Evolutionary conservation across 352 stramenopile genomes (phyloP).

Genomic region (Phytopythium delawarense): DNA sequence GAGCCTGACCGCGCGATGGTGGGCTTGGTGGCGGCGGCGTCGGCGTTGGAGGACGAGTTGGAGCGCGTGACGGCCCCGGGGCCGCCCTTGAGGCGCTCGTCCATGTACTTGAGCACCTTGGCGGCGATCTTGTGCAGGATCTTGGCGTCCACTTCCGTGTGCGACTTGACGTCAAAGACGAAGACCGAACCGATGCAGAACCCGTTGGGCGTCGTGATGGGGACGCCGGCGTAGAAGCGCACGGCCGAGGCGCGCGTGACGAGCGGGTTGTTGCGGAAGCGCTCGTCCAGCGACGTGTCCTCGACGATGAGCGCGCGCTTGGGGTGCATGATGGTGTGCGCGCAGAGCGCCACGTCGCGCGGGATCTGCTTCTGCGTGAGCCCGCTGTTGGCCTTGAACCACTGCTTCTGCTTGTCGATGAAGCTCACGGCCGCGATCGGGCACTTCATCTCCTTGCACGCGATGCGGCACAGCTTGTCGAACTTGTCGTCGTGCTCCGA

Average conservation of each 20-base stretch:
- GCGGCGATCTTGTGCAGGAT: slow-evolving; percentile 85
- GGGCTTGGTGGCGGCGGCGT: slow-evolving; percentile 7
- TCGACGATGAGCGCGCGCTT: slow-evolving; percentile 78
- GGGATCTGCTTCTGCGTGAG: slow-evolving; percentile 84
- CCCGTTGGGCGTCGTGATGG: slow-evolving; percentile 70
- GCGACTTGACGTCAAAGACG: slow-evolving; percentile 82
- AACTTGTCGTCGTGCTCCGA: slow-evolving; percentile 83
- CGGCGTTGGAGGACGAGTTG: slow-evolving; percentile 13
- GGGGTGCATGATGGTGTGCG: slow-evolving; percentile 85
- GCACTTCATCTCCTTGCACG: slow-evolving; percentile 88
- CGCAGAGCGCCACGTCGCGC: slow-evolving; percentile 76
- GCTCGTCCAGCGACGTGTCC: slow-evolving; percentile 78
- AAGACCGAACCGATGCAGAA: slow-evolving; percentile 85
- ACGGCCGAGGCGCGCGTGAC: slow-evolving; percentile 79
- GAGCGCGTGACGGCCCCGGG: not conserved
- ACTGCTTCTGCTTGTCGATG: slow-evolving; percentile 85
- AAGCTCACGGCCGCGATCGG: slow-evolving; percentile 84
- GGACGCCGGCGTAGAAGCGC: slow-evolving; percentile 80
- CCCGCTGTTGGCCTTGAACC: slow-evolving; percentile 84
- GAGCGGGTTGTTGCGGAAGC: slow-evolving; percentile 80
- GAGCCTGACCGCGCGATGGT: slow-evolving; percentile 25
- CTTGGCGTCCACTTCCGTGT: slow-evolving; percentile 72
- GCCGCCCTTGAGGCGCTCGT: slow-evolving; percentile 51
- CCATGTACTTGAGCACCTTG: slow-evolving; percentile 88
- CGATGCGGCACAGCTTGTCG: slow-evolving; percentile 84